Percentiles rank a stretch among this genome's conserved stretches.
phyloP scores from a whole-genome alignment of 129 eudicot genomes.

The Centaurea solstitialis region DNA sequence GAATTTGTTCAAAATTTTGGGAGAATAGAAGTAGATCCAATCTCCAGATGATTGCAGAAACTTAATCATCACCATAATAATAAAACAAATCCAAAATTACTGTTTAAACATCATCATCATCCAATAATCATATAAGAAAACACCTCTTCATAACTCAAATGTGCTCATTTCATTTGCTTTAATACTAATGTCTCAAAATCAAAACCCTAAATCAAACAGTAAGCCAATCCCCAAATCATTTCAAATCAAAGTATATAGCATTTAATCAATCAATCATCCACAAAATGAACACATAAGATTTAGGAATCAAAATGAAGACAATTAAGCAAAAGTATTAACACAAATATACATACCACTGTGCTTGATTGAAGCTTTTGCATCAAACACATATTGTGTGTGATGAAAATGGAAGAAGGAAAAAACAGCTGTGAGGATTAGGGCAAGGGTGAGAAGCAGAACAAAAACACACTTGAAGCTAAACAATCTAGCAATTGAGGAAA shows the following conservation, averaged over 20 bases:
- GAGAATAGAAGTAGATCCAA: conserved; percentile 22
- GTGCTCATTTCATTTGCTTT: not conserved
- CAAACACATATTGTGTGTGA: conserved; percentile 43
- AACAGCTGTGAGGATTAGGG: conserved; percentile 46
- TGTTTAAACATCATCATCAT: not conserved
- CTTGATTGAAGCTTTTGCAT: conserved; percentile 63
- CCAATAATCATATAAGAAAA: not conserved
- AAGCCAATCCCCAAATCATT: conserved; percentile 1
- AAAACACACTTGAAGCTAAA: conserved; percentile 59
- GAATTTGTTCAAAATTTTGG: not conserved
- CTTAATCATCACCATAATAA: not conserved
- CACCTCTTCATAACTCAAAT: conserved; percentile 3
- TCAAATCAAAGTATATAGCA: not conserved
- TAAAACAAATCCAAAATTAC: not conserved
- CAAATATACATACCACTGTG: conserved; percentile 44
- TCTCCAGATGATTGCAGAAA: conserved; percentile 2
- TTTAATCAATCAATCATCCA: not conserved
- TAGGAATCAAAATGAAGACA: not conserved
- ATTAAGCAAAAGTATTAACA: not conserved
- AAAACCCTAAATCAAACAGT: conserved; percentile 8
- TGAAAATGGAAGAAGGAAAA: conserved; percentile 51
- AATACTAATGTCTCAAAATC: not conserved
- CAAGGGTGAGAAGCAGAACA: conserved; percentile 52
- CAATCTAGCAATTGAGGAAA: conserved; percentile 26
- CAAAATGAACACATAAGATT: not conserved